phyloP scores from a whole-genome alignment of 495 filamentous ascomycete species.

The Podospora pseudocomata region DNA sequence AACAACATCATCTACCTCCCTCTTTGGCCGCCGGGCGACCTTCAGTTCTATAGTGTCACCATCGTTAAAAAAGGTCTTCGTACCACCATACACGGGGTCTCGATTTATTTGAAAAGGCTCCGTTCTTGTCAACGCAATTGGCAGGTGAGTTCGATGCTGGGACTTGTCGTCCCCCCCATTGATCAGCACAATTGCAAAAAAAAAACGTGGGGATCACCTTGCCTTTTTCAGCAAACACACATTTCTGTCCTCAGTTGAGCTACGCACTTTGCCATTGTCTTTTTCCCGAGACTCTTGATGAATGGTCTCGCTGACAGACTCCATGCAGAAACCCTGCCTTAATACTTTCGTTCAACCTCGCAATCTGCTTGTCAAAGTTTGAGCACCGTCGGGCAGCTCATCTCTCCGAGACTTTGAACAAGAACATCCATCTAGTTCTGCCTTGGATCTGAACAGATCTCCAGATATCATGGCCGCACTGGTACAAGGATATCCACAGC shows the following conservation, averaged over 20 bases:
- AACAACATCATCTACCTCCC: slow-evolving; percentile 31
- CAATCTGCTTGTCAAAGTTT: slow-evolving; percentile 17
- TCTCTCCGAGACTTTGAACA: slow-evolving; percentile 11
- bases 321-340: slow-evolving; percentile 11
- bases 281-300: neutral
- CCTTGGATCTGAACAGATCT: neutral
- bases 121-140: neutral
- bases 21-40: slow-evolving; percentile 53
- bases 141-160: neutral
- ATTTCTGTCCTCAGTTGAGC: neutral
- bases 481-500: slow-evolving; percentile 84
- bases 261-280: neutral
- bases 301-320: slow-evolving; percentile 4
- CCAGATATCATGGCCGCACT: slow-evolving; percentile 71
- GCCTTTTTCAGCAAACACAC: slow-evolving; percentile 1
- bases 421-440: slow-evolving; percentile 8
- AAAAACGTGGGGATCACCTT: neutral
- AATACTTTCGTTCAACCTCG: slow-evolving; percentile 8
- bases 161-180: neutral
- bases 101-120: slow-evolving; percentile 5
- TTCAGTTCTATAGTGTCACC: slow-evolving; percentile 45
- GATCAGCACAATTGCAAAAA: neutral
- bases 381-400: slow-evolving; percentile 18
- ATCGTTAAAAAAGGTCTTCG: slow-evolving; percentile 31
- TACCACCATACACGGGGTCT: neutral